These are phyloP conservation scores for Mikania micrantha DNA, from an alignment of 129 eudicot genomes.

Conservation along the genomic window DNA sequence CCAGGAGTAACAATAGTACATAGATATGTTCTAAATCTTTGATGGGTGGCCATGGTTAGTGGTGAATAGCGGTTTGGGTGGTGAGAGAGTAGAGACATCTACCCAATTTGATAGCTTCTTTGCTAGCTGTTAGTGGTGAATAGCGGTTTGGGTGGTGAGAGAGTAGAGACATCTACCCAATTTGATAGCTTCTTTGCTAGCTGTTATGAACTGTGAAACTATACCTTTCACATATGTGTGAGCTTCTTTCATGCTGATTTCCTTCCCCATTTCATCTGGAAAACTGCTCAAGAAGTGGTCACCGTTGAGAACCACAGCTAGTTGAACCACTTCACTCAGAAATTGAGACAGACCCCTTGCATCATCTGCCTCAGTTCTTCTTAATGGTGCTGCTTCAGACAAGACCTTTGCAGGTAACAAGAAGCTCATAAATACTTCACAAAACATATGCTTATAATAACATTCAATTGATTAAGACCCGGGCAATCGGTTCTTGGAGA, in stretches of 20 bases:
- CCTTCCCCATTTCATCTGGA: conserved; percentile 62
- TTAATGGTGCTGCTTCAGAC: conserved; percentile 60
- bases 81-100: conserved; percentile 87
- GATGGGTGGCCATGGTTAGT: not conserved
- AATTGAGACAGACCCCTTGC: conserved; percentile 51
- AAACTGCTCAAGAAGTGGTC: conserved; percentile 76
- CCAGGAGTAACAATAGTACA: conserved; percentile 14
- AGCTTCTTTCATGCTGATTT: conserved; percentile 76
- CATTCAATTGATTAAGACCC: conserved; percentile 27
- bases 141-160: too few species aligned
- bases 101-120: conserved; percentile 84
- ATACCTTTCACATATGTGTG: conserved; percentile 64
- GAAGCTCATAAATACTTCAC: not conserved
- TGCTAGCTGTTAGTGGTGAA: too few species aligned
- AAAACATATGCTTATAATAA: not conserved
- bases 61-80: conserved; percentile 32
- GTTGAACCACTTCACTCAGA: conserved; percentile 70
- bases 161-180: too few species aligned
- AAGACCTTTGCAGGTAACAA: conserved; percentile 49
- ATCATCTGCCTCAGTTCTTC: conserved; percentile 51
- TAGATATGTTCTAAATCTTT: conserved; percentile 7
- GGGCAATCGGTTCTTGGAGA: conserved; percentile 95
- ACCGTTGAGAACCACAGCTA: conserved; percentile 78
- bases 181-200: conserved; percentile 79
- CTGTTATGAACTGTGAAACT: conserved; percentile 82